A percentile compares a stretch with the other conserved stretches of the same genome.
Conservation (phyloP, 768 basidiomycete species). For the Boletus sensibilis region DNA sequence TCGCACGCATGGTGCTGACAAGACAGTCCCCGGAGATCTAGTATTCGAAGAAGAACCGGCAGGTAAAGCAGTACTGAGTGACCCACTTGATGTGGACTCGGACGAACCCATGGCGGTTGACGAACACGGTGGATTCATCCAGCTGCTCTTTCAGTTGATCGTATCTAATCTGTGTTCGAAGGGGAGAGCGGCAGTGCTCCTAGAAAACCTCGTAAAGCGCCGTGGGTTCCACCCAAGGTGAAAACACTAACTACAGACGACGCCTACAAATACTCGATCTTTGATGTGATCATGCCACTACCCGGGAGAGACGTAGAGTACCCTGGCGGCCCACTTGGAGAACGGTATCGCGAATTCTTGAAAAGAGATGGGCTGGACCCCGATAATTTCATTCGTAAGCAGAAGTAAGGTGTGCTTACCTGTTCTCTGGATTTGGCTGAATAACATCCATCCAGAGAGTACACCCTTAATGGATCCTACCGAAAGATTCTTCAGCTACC, state of each 20-base stretch:
- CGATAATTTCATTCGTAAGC: conserved; percentile 83
- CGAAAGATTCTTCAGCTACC: conserved; percentile 89
- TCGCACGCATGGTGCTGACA: conserved; percentile 66
- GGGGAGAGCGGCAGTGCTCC: conserved; percentile 14
- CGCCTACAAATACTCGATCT: conserved; percentile 78
- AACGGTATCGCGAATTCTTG: conserved; percentile 81
- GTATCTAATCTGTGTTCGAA: conserved; percentile 17
- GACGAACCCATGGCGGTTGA: conserved; percentile 35
- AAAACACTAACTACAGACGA: conserved; percentile 79
- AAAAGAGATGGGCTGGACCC: conserved; percentile 86
- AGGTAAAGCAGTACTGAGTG: conserved; percentile 26
- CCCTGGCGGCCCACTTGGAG: conserved; percentile 84
- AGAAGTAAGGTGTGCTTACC: conserved; percentile 57
- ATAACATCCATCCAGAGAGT: conserved; percentile 58
- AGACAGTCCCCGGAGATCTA: conserved; percentile 85
- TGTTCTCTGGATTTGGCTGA: conserved; percentile 6
- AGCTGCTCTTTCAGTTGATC: not conserved
- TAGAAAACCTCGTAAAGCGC: conserved; percentile 30
- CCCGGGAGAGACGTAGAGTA: conserved; percentile 94
- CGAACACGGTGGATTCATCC: conserved; percentile 31
- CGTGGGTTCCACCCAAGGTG: conserved; percentile 68
- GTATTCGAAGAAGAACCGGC: conserved; percentile 58
- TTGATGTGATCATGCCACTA: conserved; percentile 96
- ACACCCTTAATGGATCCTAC: conserved; percentile 90
- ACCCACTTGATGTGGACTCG: conserved; percentile 29